A percentile compares a stretch with the other conserved stretches of the same genome.
Evolutionary conservation across 1,284 basidiomycete genomes (phyloP).

Genomic region (Garcileccinum viscosum): DNA sequence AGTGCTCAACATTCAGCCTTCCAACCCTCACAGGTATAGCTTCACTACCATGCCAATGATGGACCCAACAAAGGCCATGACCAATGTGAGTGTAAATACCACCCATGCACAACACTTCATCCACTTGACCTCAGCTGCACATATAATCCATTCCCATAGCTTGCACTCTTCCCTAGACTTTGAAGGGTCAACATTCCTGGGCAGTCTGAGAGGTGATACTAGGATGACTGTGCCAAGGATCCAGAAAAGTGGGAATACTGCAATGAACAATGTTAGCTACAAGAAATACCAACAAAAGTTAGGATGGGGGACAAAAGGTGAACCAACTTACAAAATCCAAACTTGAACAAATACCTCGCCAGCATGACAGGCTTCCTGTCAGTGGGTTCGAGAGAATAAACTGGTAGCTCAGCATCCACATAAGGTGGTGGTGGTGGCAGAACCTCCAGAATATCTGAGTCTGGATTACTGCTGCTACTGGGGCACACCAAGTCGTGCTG

Average conservation of each 20-base stretch:
- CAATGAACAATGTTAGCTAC: not conserved
- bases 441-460: not conserved
- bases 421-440: slow-evolving; percentile 27
- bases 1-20: not conserved
- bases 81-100: not conserved
- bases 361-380: slow-evolving; percentile 32
- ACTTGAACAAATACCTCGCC: slow-evolving; percentile 39
- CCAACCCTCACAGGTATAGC: not conserved
- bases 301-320: too few species aligned
- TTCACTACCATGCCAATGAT: not conserved
- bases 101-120: slow-evolving; percentile 43
- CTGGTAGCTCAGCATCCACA: slow-evolving; percentile 29
- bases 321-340: slow-evolving; percentile 33
- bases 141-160: slow-evolving; percentile 46
- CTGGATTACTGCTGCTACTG: not conserved
- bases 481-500: slow-evolving; percentile 23
- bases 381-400: slow-evolving; percentile 22
- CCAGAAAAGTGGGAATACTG: slow-evolving; percentile 60
- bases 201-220: slow-evolving; percentile 45
- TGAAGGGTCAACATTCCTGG: slow-evolving; percentile 48
- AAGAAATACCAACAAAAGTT: not conserved
- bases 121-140: slow-evolving; percentile 48
- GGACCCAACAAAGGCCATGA: not conserved
- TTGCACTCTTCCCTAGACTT: slow-evolving; percentile 52
- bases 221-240: slow-evolving; percentile 53